Evolutionary conservation across 2,329 filamentous ascomycete species (phyloP).

Genomic region (Fusarium nematophilum): DNA sequence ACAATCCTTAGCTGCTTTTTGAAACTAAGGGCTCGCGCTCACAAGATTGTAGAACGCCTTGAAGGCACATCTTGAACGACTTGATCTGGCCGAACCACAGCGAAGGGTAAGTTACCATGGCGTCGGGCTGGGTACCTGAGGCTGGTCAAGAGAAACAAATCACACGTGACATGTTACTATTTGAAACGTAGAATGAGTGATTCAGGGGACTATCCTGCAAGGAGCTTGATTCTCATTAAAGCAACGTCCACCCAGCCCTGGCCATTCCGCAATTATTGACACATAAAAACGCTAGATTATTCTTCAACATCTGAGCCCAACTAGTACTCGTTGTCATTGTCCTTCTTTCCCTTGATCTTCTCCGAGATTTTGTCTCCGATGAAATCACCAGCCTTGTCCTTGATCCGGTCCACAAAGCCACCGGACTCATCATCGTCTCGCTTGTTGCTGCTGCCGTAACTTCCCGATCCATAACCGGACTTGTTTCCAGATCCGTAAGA

Average conservation of each 20-base stretch:
- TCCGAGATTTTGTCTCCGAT: slow-evolving; percentile 58
- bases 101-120: no score
- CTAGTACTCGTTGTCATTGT: slow-evolving; percentile 40
- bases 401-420: slow-evolving; percentile 65
- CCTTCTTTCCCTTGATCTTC: slow-evolving; percentile 57
- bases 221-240: no score
- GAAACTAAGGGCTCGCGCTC: not conserved
- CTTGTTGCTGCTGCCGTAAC: slow-evolving; percentile 15
- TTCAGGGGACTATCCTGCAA: no score
- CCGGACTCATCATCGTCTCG: slow-evolving; percentile 46
- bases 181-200: no score
- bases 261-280: not conserved
- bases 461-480: slow-evolving; percentile 34
- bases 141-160: no score
- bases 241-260: no score
- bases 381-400: slow-evolving; percentile 67
- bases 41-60: no score
- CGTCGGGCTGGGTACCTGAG: no score
- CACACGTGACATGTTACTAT: no score
- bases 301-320: slow-evolving; percentile 2
- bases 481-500: slow-evolving; percentile 19
- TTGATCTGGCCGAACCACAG: no score
- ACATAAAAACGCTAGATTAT: slow-evolving; percentile 9
- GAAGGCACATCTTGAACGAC: no score
- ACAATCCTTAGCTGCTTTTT: not conserved